Conservation (phyloP, 2,329 filamentous ascomycete genomes). For the Tothia fuscella region DNA sequence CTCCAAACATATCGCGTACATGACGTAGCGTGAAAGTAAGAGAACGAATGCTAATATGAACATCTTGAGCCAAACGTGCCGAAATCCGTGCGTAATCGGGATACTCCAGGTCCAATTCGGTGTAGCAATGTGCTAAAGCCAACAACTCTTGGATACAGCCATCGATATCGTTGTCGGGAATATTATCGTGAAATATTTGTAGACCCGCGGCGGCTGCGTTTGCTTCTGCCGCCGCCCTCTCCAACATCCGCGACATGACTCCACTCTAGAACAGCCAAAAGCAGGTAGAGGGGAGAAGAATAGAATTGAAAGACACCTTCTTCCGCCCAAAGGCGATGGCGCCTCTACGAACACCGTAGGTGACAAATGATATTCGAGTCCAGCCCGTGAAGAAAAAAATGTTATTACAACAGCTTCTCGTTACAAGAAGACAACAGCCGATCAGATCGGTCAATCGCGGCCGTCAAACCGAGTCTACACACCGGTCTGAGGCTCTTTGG, state of each 20-base stretch:
- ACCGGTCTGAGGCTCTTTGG: constrained; percentile 4
- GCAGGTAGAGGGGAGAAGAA: not conserved
- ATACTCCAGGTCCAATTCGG: constrained; percentile 28
- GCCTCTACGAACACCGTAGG: too few relatives aligned
- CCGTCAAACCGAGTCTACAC: too few relatives aligned
- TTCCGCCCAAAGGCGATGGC: too few relatives aligned
- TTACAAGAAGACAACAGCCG: not conserved
- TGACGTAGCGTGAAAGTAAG: constrained; percentile 8
- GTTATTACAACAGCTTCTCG: too few relatives aligned
- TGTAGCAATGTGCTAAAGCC: constrained; percentile 39
- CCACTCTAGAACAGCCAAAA: not conserved
- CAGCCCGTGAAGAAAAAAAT: too few relatives aligned
- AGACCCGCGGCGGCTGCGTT: constrained; percentile 43
- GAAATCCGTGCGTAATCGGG: constrained; percentile 5
- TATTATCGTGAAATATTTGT: constrained; percentile 35
- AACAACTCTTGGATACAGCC: constrained; percentile 42
- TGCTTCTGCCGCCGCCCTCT: constrained; percentile 34
- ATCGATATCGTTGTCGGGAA: constrained; percentile 42
- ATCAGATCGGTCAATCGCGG: too few relatives aligned
- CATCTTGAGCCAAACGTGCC: constrained; percentile 5
- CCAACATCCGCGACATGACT: constrained; percentile 15
- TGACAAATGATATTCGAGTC: too few relatives aligned
- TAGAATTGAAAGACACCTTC: too few relatives aligned
- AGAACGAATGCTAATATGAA: constrained; percentile 10
- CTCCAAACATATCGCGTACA: constrained; percentile 27